Percentiles rank a stretch among this genome's conserved stretches.
Evolutionary conservation across 805 yeast genomes (phyloP).

Genomic region (Nakazawaea sp.): DNA sequence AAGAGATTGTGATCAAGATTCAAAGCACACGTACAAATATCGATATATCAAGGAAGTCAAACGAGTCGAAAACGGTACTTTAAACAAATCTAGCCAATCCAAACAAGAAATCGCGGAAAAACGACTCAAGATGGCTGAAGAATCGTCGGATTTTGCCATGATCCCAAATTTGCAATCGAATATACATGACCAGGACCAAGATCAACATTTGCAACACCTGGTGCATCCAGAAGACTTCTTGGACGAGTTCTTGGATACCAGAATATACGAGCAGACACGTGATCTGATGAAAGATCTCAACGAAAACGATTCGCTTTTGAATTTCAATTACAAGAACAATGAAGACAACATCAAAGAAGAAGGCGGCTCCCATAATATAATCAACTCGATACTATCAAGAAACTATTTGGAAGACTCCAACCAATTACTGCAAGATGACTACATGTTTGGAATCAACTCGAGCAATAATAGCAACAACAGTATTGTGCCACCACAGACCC

Average conservation of each 20-base stretch:
- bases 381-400: slow-evolving; percentile 4
- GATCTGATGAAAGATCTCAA: slow-evolving; percentile 15
- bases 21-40: no score
- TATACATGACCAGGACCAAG: no score
- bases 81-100: no score
- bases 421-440: slow-evolving; percentile 1
- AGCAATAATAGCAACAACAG: slow-evolving; percentile 12
- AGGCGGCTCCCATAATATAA: slow-evolving; percentile 1
- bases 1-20: no score
- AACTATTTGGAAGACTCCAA: slow-evolving; percentile 5
- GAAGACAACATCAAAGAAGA: neutral
- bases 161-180: no score
- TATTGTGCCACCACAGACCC: slow-evolving; percentile 8
- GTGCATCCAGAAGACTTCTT: slow-evolving; percentile 34
- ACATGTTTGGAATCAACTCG: slow-evolving; percentile 6
- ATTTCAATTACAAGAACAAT: neutral
- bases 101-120: no score
- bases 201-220: neutral
- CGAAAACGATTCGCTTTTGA: neutral
- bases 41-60: no score
- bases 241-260: slow-evolving; percentile 50
- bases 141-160: no score
- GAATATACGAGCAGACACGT: slow-evolving; percentile 34
- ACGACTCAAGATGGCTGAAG: no score
- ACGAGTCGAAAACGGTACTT: no score